Evolutionary conservation across 257 asterid species (phyloP).

Genomic region (Rhazya stricta): DNA sequence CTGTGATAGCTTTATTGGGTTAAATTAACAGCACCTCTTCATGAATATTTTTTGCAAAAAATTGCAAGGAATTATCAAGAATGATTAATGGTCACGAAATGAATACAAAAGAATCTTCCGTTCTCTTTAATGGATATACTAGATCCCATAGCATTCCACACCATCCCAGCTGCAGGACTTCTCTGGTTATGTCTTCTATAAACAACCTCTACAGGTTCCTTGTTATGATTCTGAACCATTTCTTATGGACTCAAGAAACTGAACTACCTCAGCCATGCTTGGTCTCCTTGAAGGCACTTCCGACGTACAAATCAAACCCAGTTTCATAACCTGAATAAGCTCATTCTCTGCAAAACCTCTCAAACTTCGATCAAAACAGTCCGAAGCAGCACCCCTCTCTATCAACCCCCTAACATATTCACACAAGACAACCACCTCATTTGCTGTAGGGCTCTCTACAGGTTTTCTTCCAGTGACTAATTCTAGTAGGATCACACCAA

Average conservation of each 20-base stretch:
- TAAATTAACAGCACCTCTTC: background rate
- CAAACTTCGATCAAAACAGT: constrained; percentile 63
- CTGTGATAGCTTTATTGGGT: background rate
- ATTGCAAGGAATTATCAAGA: constrained; percentile 29
- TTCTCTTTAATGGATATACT: constrained; percentile 19
- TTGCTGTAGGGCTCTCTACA: constrained; percentile 54
- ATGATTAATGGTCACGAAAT: constrained; percentile 31
- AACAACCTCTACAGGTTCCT: background rate
- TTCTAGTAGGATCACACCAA: constrained; percentile 73
- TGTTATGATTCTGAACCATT: constrained; percentile 51
- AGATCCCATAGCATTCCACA: constrained; percentile 11
- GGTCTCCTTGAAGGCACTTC: constrained; percentile 73
- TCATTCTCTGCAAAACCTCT: constrained; percentile 68
- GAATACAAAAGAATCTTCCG: constrained; percentile 52
- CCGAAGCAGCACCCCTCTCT: constrained; percentile 58
- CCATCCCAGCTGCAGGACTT: background rate
- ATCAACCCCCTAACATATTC: constrained; percentile 64
- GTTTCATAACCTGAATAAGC: constrained; percentile 78
- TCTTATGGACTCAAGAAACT: constrained; percentile 79
- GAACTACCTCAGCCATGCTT: constrained; percentile 91
- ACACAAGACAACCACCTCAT: constrained; percentile 71
- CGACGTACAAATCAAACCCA: constrained; percentile 72
- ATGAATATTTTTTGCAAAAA: constrained; percentile 34
- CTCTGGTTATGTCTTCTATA: background rate
- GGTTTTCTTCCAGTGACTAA: constrained; percentile 86